Percentiles rank a stretch among this genome's conserved stretches.
Evolutionary conservation across 2,329 filamentous ascomycete genomes (phyloP).

Genomic region (Polytolypa hystricis): DNA sequence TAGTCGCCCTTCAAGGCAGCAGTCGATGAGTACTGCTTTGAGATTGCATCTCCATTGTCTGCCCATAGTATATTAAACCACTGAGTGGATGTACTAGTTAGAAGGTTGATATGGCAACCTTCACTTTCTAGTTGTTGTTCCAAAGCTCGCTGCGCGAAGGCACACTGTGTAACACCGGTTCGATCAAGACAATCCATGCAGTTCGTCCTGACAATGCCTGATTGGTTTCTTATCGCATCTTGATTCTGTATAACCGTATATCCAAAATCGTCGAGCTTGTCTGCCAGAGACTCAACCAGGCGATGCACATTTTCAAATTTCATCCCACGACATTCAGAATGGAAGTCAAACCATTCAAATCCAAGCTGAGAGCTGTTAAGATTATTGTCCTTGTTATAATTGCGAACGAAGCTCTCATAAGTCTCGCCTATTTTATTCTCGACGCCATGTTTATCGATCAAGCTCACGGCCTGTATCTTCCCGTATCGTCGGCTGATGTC

Average conservation of each 20-base stretch:
- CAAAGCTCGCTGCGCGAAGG: constrained; percentile 71
- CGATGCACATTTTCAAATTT: constrained; percentile 89
- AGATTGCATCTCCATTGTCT: constrained; percentile 93
- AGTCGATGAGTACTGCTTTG: constrained; percentile 90
- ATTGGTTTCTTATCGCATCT: constrained; percentile 42
- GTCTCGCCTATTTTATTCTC: constrained; percentile 69
- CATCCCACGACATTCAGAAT: constrained; percentile 86
- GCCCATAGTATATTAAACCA: constrained; percentile 98
- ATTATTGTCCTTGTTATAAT: constrained; percentile 53
- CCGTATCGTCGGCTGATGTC: constrained; percentile 61
- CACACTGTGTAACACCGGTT: constrained; percentile 92
- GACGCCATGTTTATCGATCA: constrained; percentile 79
- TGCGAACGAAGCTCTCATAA: constrained; percentile 58
- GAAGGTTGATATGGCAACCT: constrained; percentile 62
- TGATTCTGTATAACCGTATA: constrained; percentile 52
- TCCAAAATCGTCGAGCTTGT: constrained; percentile 57
- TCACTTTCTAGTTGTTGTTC: constrained; percentile 67
- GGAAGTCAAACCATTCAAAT: constrained; percentile 98
- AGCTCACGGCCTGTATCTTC: constrained; percentile 62
- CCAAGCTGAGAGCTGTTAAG: constrained; percentile 43
- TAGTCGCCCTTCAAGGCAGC: constrained; percentile 95
- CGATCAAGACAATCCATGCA: constrained; percentile 98
- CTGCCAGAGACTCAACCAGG: constrained; percentile 59
- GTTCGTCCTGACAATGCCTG: constrained; percentile 79
- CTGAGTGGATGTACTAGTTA: constrained; percentile 64